Evolutionary conservation across 2,329 filamentous ascomycete species (phyloP), one percentile per base, ranked within the genome.

Genomic region (Exophiala lecanii-corni): DNA sequence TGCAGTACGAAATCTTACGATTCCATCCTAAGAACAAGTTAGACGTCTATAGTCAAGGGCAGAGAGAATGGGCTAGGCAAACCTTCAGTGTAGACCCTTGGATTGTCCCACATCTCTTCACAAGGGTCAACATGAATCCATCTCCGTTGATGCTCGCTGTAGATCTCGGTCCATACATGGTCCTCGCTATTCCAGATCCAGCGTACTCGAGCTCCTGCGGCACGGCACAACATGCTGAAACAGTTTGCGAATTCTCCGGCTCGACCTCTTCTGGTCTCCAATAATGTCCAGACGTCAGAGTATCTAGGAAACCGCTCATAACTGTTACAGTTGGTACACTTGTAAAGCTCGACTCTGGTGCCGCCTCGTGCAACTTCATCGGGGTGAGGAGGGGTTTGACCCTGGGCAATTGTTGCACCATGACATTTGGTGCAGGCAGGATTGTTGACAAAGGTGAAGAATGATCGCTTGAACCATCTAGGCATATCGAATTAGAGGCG

Each of bases 121-220:
- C 91, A 96, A 23, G 84, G 82, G 63, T 98, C 92, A 31, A 96
- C 89, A 55, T 97, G 91, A n/a, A 97, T 76, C 92, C 92, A 98
- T 62, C 89, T 81, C 63, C 85, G 82, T 60, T 91, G 84, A 66
- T 95, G 89, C 51, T 92, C 86, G 2, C 89, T 96, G 69, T 95
- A 98, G 10, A 97, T 84, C 59, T 97, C 92, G 1, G 89, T 95
- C 92, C 92, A 98, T 18, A 96, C 87, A 60, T 96, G 87, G 63
- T 97, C 92, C 65, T 97, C 92, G 20, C 85, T 84, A 57, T 97
- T 97, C 92, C 92, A 98, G 9, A 98, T 85, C 92, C 92, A 98
- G 59, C 92, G 81, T 17, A 96, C 89, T 49, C 91, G 79, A 47
- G 85, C 86, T 37, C 91, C 91, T 10, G 97, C 81, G 3, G 92